Base-by-base conservation (phyloP, 805 yeast genomes). In the Ogataea ganodermae region DNA sequence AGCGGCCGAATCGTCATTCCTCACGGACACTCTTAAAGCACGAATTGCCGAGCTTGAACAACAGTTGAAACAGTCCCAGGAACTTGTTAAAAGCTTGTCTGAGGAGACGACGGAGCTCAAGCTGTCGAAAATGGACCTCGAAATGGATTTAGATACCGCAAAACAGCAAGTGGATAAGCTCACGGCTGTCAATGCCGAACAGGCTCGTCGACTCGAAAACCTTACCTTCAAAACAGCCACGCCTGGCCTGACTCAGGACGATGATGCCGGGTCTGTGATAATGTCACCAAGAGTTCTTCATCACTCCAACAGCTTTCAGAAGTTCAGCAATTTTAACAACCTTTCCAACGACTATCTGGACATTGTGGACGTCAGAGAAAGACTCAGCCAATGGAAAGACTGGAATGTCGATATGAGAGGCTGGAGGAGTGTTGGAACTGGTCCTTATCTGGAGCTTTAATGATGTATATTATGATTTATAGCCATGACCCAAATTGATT, bases 371-470 rank as follows among this genome's bases (percentile, higher is more conserved):
- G 74, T 80, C 53, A 72, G 76, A 52, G 83, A 81, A 45, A 73
- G 77, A 37, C 67, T 91, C 54, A 72, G 75, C 61, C 81, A 80
- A 54, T 91, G 95, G 95, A 83, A 81, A 54, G 82, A 80, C 41
- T 91, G 91, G 90, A 89, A 85, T 60, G 77, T 89, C 2, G 96
- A 91, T 60, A 87, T 91, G 95, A 76, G 88, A 21, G 58, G 63
- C 12, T 91, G 97, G 97, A 76, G 85, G 60, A 78, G 83, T 43
- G 72, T 80, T 14, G 89, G 89, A 1, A 69, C 76, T 43, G 90
- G 90, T 2, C 83, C 87, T 3, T 61, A 76, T 4, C 70, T 84
- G 12, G 81, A 80, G 38, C 59, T 74, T 35, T 78, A 20, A 33
- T 14, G 36, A 30, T 30, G 33, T 30, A 13, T 30, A 30, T 30